phyloP scores from a whole-genome alignment of 257 asterid genomes.

The Nicotiana tomentosiformis region DNA sequence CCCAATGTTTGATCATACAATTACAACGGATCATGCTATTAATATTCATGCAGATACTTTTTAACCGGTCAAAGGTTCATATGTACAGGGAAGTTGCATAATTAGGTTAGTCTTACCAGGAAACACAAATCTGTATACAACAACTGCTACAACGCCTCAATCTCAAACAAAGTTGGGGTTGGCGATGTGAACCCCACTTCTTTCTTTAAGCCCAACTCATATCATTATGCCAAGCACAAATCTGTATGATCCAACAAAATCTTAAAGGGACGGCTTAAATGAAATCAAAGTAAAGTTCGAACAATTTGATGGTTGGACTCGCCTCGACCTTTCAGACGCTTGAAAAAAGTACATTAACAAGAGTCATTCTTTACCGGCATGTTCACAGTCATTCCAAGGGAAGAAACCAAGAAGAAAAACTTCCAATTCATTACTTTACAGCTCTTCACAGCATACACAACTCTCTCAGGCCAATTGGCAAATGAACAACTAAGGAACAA shows the following conservation, averaged over 20 bases:
- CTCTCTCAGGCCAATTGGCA: neutral
- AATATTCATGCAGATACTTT: neutral
- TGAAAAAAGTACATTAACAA: neutral
- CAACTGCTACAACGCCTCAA: too few species aligned
- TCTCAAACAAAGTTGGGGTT: too few species aligned
- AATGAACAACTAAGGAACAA: neutral
- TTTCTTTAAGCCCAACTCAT: too few species aligned
- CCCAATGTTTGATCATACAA: neutral
- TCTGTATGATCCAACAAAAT: neutral
- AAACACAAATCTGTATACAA: neutral
- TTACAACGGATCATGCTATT: neutral
- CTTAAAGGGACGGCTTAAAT: neutral
- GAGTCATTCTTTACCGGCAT: neutral
- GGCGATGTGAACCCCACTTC: too few species aligned
- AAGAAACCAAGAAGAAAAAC: neutral
- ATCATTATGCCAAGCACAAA: too few species aligned
- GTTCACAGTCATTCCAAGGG: neutral
- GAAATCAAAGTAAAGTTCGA: neutral
- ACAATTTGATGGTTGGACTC: neutral
- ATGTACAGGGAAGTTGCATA: neutral
- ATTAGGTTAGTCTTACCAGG: neutral
- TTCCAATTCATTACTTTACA: neutral
- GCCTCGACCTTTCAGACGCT: neutral
- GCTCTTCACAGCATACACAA: conserved; percentile 5
- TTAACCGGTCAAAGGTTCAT: neutral